Conservation (phyloP, 202 grass and related monocot genomes). For the Musa balbisiana region DNA sequence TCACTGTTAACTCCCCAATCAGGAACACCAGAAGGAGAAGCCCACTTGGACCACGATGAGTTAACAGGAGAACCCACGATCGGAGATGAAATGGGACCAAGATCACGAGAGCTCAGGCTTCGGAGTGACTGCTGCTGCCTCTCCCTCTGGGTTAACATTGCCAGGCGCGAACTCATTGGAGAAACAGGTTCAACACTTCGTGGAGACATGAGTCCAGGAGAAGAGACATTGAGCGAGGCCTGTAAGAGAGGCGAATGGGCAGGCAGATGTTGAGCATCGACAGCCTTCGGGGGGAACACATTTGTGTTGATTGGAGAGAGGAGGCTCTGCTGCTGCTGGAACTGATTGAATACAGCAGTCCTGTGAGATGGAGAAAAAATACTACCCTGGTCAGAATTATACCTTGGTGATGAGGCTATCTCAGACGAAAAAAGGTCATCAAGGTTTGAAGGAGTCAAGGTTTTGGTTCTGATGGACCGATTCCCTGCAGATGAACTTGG, state of each 20-base stretch:
- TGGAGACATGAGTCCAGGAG: slow-evolving; percentile 70
- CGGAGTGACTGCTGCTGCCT: slow-evolving; percentile 64
- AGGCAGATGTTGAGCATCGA: slow-evolving; percentile 48
- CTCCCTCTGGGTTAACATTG: slow-evolving; percentile 56
- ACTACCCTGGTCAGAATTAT: slow-evolving; percentile 55
- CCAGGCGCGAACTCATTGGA: slow-evolving; percentile 69
- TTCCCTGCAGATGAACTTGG: slow-evolving; percentile 34
- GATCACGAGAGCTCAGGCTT: slow-evolving; percentile 41
- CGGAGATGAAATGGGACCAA: neutral
- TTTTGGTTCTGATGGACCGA: slow-evolving; percentile 42
- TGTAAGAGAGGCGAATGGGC: slow-evolving; percentile 59
- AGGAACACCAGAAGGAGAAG: slow-evolving; percentile 41
- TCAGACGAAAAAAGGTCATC: slow-evolving; percentile 82
- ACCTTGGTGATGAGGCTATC: slow-evolving; percentile 63
- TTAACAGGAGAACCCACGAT: slow-evolving; percentile 42
- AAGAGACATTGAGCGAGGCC: slow-evolving; percentile 52
- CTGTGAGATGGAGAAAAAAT: slow-evolving; percentile 87
- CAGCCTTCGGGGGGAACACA: slow-evolving; percentile 49
- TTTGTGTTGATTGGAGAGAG: slow-evolving; percentile 86
- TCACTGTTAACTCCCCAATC: slow-evolving; percentile 65
- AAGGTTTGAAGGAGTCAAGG: slow-evolving; percentile 59
- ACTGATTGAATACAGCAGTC: slow-evolving; percentile 70
- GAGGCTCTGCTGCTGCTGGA: slow-evolving; percentile 71
- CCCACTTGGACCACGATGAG: slow-evolving; percentile 63
- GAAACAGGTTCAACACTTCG: slow-evolving; percentile 59